Conservation (phyloP, 345 rosid genomes). For the Jatropha curcas region DNA sequence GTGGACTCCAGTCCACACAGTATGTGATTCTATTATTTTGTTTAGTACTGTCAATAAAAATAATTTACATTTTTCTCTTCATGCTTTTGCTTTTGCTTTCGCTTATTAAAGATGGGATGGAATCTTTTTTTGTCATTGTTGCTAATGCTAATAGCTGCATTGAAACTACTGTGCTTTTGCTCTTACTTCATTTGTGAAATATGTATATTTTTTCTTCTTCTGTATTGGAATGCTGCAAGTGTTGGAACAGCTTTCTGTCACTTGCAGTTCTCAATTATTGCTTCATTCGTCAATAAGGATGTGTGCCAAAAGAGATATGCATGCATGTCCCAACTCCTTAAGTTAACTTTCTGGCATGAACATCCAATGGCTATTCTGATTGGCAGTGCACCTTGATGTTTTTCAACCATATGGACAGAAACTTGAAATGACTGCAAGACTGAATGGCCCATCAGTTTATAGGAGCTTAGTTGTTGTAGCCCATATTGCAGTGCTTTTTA, state of each 20-base stretch:
- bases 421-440: constrained; percentile 33
- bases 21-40: constrained; percentile 23
- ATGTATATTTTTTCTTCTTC: background rate
- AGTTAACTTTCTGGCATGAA: constrained; percentile 25
- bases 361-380: constrained; percentile 41
- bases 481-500: constrained; percentile 15
- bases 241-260: constrained; percentile 9
- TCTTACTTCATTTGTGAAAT: background rate
- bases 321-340: constrained; percentile 22
- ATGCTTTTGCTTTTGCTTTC: background rate
- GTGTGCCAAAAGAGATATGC: constrained; percentile 16
- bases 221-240: constrained; percentile 21
- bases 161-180: background rate
- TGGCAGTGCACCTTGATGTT: constrained; percentile 37
- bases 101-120: background rate
- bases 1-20: constrained; percentile 86
- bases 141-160: background rate
- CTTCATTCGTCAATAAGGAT: constrained; percentile 17
- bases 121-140: background rate
- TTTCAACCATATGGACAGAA: constrained; percentile 28
- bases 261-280: constrained; percentile 16
- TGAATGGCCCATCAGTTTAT: constrained; percentile 17
- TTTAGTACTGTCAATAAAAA: too few relatives aligned
- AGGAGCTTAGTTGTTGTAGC: constrained; percentile 10
- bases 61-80: too few relatives aligned